Evolutionary conservation across 495 filamentous ascomycete genomes (phyloP), one percentile per base, ranked within the genome.

Genomic region (Xylaria flabelliformis): DNA sequence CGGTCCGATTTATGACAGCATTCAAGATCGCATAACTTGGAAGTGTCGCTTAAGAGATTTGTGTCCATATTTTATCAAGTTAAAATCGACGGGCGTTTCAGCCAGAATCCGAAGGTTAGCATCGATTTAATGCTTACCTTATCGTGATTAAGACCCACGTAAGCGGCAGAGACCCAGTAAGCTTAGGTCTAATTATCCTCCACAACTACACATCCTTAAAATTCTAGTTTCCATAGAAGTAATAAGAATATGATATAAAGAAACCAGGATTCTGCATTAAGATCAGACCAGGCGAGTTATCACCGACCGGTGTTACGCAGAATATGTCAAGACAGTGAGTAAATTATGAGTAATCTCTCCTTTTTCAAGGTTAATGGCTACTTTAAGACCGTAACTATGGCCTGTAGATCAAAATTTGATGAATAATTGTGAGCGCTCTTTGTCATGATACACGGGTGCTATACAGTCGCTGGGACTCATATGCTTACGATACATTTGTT

Each of bases 1-100:
- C 63, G 63, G 63, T 2, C 63, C 63, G 63, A 66, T 48, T 66
- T 42, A 42, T 10, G 46, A 36, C 21, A 51, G 26, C 64, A 36
- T 34, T 55, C 29, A n/a, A 67, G 3, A 67, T 36, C 17, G 15
- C 44, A 39, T 36, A 41, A 41, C 26, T 5, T n/a, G 26, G 32
- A 64, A 32, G 24, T 21, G 41, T 64, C 36, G 6, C n/a, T 42
- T 42, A 42, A 15, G 41, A 19, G 19, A 26, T 64, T 29, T 3
- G 6, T 48, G 41, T 21, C 3, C 17, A n/a, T 15, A 10, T 41
- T 19, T 41, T 34, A 24, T 62, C 36, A 42, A 62, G 59, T 24
- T 24, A 24, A 24, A 36, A 62, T 62, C 59, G 9, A 24, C 59
- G 32, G n/a, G 41, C 4, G 59, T 62, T 62, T 62, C 59, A 62